Conservation (phyloP, 176 grass and related monocot species). For the Thalia dealbata region DNA sequence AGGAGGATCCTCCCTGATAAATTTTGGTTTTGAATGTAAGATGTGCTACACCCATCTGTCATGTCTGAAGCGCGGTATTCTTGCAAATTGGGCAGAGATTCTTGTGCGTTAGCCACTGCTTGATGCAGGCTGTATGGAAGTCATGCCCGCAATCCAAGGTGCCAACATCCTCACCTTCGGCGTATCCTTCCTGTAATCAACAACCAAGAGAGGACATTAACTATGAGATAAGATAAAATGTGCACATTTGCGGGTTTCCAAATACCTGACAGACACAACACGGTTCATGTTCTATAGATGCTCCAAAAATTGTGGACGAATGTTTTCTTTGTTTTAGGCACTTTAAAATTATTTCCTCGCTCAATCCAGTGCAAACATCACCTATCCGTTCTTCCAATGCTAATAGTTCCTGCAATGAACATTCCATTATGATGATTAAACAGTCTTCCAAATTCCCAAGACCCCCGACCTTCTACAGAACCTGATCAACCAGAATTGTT, state of each 20-base stretch:
- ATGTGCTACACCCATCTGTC: not conserved
- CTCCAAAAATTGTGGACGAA: not conserved
- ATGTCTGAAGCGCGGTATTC: not conserved
- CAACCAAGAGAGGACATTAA: not conserved
- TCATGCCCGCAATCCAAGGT: conserved; percentile 11
- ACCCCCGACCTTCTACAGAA: not conserved
- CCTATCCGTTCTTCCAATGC: conserved; percentile 14
- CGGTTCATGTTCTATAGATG: conserved; percentile 3
- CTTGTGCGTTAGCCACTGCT: conserved; percentile 14
- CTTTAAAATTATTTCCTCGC: conserved; percentile 3
- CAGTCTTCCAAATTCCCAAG: not conserved
- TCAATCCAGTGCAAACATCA: conserved; percentile 13
- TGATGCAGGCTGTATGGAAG: conserved; percentile 10
- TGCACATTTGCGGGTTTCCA: not conserved
- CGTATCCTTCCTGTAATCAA: conserved; percentile 12
- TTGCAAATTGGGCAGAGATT: conserved; percentile 17
- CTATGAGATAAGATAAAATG: too few species aligned
- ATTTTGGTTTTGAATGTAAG: not conserved
- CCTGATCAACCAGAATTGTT: not conserved
- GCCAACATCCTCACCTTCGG: not conserved
- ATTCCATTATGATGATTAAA: not conserved
- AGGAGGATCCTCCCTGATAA: not conserved
- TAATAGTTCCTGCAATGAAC: conserved; percentile 2
- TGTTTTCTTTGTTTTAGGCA: not conserved
- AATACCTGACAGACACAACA: conserved; percentile 15